Percentiles rank a stretch among this genome's conserved stretches.
Conservation (phyloP, 1,284 basidiomycete genomes). For the Golubevia pallescens region DNA sequence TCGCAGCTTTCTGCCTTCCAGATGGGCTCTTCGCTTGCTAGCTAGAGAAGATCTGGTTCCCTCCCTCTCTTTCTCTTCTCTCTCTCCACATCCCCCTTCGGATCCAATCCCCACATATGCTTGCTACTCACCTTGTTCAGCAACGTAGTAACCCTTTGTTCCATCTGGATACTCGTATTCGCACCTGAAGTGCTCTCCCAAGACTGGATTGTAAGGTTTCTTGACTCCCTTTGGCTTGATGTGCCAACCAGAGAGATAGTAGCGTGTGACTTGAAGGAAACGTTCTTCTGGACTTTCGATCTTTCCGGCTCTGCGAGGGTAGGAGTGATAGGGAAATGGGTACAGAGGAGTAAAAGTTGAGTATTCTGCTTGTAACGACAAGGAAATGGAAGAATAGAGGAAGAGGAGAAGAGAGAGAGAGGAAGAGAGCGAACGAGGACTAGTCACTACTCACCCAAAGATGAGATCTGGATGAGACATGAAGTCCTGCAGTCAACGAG, state of each 20-base stretch:
- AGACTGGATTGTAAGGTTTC: constrained; percentile 97
- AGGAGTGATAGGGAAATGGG: no score
- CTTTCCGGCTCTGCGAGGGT: constrained; percentile 75
- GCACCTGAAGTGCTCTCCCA: constrained; percentile 98
- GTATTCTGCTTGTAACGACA: no score
- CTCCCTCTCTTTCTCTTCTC: background rate
- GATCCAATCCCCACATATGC: no score
- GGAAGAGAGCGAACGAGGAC: background rate
- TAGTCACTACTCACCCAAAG: constrained; percentile 75
- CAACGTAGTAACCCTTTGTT: constrained; percentile 91
- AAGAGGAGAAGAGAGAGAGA: constrained; percentile 8
- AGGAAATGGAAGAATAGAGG: no score
- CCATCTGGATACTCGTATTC: constrained; percentile 91
- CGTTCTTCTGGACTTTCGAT: constrained; percentile 83
- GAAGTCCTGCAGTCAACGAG: constrained; percentile 73
- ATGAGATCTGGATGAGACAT: constrained; percentile 98
- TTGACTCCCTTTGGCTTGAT: constrained; percentile 99
- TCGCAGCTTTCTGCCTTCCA: no score
- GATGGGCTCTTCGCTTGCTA: background rate
- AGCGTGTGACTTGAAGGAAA: constrained; percentile 87
- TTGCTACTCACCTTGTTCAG: constrained; percentile 77
- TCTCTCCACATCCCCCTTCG: background rate
- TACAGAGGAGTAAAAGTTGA: no score
- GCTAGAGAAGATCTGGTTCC: background rate
- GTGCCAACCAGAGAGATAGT: constrained; percentile 99